Conservation (phyloP, 2,329 filamentous ascomycete genomes). For the Chaetomium sp. region DNA sequence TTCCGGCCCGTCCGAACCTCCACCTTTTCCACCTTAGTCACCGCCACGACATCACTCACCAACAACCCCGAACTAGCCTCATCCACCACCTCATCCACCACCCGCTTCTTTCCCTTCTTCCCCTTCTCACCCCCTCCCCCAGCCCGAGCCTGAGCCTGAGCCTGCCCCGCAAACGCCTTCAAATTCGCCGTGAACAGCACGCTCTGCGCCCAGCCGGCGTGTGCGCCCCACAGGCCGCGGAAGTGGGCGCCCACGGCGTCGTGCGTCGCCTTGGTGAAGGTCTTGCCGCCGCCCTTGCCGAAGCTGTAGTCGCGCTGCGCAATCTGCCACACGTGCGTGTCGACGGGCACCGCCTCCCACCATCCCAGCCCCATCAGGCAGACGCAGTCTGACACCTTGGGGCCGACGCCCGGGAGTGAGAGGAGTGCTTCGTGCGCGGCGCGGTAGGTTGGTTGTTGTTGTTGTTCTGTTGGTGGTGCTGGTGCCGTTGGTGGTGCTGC, state of each 20-base stretch:
- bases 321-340: constrained; percentile 99
- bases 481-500: constrained; percentile 44
- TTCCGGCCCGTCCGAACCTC: constrained; percentile 14
- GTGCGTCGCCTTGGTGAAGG: constrained; percentile 85
- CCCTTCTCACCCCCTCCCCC: not conserved
- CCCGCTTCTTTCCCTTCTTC: not conserved
- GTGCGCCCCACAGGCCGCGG: constrained; percentile 82
- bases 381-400: constrained; percentile 96
- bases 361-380: constrained; percentile 95
- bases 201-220: constrained; percentile 97
- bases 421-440: constrained; percentile 80
- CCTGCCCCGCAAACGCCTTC: constrained; percentile 75
- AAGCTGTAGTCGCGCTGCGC: constrained; percentile 95
- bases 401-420: constrained; percentile 81
- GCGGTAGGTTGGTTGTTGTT: constrained; percentile 63
- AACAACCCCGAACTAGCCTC: too few species aligned
- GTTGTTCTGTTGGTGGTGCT: constrained; percentile 42
- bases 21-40: constrained; percentile 1
- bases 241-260: constrained; percentile 91
- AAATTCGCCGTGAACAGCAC: constrained; percentile 95
- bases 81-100: not conserved
- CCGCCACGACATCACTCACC: not conserved
- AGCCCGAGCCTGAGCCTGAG: constrained; percentile 36
- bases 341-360: constrained; percentile 92
- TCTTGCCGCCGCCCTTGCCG: constrained; percentile 56